A percentile compares a stretch with the other conserved stretches of the same genome.
phyloP scores from a whole-genome alignment of 2,329 filamentous ascomycete species.

The Pseudopithomyces maydicus region DNA sequence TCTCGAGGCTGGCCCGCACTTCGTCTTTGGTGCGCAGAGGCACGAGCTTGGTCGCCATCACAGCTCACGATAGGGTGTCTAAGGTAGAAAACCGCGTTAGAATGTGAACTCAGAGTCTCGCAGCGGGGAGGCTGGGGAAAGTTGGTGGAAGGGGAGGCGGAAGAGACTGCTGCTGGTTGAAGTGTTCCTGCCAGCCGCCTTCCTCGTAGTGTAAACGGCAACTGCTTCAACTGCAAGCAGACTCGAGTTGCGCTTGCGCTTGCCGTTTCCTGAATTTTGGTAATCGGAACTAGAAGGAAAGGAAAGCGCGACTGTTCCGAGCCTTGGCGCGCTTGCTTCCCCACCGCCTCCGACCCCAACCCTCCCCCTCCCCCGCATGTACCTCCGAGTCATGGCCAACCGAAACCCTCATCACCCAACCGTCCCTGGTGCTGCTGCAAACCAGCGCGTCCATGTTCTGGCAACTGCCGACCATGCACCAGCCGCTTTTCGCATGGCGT shows the following conservation, averaged over 20 bases:
- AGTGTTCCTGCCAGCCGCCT: background rate
- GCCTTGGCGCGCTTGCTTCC: background rate
- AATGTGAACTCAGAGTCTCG: background rate
- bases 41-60: constrained; percentile 25
- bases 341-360: background rate
- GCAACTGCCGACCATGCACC: constrained; percentile 2
- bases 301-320: constrained; percentile 6
- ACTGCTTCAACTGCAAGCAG: background rate
- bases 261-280: background rate
- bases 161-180: background rate
- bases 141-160: background rate
- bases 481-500: background rate
- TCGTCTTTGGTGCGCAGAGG: constrained; percentile 57
- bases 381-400: background rate
- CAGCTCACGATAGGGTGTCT: background rate
- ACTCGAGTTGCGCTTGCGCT: background rate
- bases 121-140: background rate
- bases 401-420: background rate
- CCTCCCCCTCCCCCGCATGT: background rate
- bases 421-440: background rate
- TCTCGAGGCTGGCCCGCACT: constrained; percentile 54
- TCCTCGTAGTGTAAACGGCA: background rate
- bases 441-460: background rate
- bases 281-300: background rate
- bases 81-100: background rate